Base-by-base conservation (phyloP, 495 filamentous ascomycete genomes). In the Xylaria flabelliformis region DNA sequence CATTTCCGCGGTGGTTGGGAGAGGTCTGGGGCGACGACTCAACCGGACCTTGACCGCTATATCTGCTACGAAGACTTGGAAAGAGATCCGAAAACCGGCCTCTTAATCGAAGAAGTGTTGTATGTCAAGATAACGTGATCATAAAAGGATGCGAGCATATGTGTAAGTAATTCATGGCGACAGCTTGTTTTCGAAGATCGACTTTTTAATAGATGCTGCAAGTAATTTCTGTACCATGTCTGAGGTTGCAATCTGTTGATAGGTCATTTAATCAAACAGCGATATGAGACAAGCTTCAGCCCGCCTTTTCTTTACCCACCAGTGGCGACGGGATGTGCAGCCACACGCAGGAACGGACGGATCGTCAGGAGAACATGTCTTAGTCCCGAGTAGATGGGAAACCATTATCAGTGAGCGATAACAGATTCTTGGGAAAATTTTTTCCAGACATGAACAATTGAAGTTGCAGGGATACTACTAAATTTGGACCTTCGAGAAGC, bases 311-410 rank as follows among this genome's bases (percentile, higher is more conserved):
- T 15, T 15, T 56, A 56, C 34, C 58, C 65, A 56, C 44, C 15
- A 41, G 70, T 58, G 50, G 70, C 70, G 15, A 72, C 29, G 46
- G 46, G 63, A 72, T 55, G 70, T 67, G 70, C 70, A 67, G 63
- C 63, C 70, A 72, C 63, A 67, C 63, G 70, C 70, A 72, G 70
- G 70, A 72, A 72, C 70, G 10, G 5, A 36, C 51, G 0, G 70
- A 72, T 72, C 70, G 62, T 72, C 70, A 72, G 70, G 70, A 72
- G 70, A 53, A 29, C 15, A 63, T 59, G 51, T 51, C 34, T 39
- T 39, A 44, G 65, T 26, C 21, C 29, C 50, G 6, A 59, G 51
- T 36, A 70, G 44, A 51, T 39, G 32, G 68, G 19, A 19, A 19
- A 39, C 19, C 6, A 56, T 42, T 55, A 42, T 41, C 69, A 51